Evolutionary conservation across 192 early-diverging fungal genomes (phyloP).

Genomic region (Entomortierella parvispora): DNA sequence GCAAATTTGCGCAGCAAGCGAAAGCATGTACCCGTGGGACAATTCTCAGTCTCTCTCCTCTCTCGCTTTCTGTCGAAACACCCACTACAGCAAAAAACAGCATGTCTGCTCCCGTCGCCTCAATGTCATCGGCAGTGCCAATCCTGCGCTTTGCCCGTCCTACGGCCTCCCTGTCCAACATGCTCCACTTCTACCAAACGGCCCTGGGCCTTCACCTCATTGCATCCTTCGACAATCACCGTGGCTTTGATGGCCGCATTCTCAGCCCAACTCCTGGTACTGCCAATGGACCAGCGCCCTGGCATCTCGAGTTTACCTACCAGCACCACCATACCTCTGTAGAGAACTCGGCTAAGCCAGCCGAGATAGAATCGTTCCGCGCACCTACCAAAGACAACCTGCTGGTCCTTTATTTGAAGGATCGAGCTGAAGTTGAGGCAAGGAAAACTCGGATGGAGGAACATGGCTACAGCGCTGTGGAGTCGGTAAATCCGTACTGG

Average conservation of each 20-base stretch:
- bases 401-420: conserved; percentile 18
- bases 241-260: conserved; percentile 28
- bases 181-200: conserved; percentile 15
- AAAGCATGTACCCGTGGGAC: no score
- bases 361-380: neutral
- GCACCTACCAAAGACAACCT: conserved; percentile 24
- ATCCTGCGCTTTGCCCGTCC: conserved; percentile 25
- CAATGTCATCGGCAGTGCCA: no score
- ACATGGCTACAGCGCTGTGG: conserved; percentile 13
- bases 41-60: no score
- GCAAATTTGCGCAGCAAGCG: no score
- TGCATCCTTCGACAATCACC: conserved; percentile 24
- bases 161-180: conserved; percentile 7
- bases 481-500: conserved; percentile 27
- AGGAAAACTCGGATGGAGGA: conserved; percentile 14
- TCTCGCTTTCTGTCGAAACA: no score
- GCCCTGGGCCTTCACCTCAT: conserved; percentile 6
- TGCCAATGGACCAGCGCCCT: conserved; percentile 9
- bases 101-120: no score
- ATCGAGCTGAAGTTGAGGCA: conserved; percentile 13
- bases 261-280: conserved; percentile 1
- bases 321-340: no score
- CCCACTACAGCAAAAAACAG: no score
- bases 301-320: conserved; percentile 25
- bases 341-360: no score